phyloP scores from a whole-genome alignment of 1,284 basidiomycete genomes.

The Coriolopsis trogii region DNA sequence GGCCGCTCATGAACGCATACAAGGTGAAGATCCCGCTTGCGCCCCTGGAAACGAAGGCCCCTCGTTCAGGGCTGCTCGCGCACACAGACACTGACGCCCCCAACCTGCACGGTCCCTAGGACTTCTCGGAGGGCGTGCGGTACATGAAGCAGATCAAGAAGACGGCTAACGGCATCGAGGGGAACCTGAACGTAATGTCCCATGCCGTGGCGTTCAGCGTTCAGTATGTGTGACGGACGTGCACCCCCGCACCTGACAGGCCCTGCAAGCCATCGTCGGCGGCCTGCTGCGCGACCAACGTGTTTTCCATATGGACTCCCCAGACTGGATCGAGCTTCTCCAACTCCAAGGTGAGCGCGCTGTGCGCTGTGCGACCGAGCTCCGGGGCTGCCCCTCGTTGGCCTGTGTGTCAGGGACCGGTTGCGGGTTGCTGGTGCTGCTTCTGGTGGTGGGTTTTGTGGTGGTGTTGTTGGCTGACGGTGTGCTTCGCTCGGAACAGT shows the following conservation, averaged over 20 bases:
- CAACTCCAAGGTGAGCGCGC: conserved; percentile 39
- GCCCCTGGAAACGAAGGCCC: no score
- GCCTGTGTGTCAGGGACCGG: no score
- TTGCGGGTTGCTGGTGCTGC: no score
- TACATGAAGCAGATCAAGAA: conserved; percentile 21
- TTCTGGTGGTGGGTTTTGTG: no score
- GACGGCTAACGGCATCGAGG: conserved; percentile 9
- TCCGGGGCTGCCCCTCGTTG: neutral
- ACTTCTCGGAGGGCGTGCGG: conserved; percentile 22
- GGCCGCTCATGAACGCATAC: conserved; percentile 38
- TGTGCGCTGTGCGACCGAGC: neutral
- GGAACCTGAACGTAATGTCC: conserved; percentile 23
- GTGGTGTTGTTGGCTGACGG: neutral
- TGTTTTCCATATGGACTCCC: conserved; percentile 34
- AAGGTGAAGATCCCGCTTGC: conserved; percentile 23
- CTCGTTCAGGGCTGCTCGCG: no score
- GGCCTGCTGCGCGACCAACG: conserved; percentile 38
- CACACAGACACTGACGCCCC: neutral
- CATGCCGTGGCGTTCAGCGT: neutral
- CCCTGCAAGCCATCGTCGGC: conserved; percentile 31
- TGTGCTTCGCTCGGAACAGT: conserved; percentile 27
- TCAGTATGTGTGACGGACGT: neutral
- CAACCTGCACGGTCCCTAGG: no score
- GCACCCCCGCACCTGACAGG: conserved; percentile 23
- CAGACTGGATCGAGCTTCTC: conserved; percentile 31